Evolutionary conservation across 441 rosid genomes (phyloP).

Genomic region (Macaranga tanarius): DNA sequence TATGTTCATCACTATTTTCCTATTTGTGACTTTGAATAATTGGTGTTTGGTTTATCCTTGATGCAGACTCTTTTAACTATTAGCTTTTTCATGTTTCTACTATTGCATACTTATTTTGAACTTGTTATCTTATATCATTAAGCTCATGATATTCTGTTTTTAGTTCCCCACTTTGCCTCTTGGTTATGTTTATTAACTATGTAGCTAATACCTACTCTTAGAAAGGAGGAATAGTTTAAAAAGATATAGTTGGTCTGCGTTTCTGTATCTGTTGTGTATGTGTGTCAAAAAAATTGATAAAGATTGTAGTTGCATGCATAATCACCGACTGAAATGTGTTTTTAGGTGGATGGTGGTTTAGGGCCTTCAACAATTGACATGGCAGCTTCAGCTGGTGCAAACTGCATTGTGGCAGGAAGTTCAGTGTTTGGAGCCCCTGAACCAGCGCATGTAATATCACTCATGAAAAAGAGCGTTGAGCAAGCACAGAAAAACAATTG

Average conservation of each 20-base stretch:
- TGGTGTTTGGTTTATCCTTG: not conserved
- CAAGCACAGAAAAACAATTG: conserved; percentile 40
- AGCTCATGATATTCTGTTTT: conserved; percentile 1
- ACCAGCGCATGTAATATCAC: conserved; percentile 71
- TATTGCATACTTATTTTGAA: not conserved
- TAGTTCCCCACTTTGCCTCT: not conserved
- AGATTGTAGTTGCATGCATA: not conserved
- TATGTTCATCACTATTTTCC: conserved; percentile 19
- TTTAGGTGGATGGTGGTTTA: conserved; percentile 87
- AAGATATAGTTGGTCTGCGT: not conserved
- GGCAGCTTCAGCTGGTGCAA: conserved; percentile 95
- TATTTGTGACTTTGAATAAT: not conserved
- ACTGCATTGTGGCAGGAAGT: conserved; percentile 95
- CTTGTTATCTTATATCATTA: not conserved
- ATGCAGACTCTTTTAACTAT: not conserved
- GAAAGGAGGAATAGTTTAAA: not conserved
- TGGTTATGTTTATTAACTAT: not conserved
- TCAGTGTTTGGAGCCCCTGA: conserved; percentile 90
- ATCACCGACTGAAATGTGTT: not conserved
- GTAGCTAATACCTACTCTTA: not conserved
- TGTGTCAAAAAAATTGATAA: not conserved
- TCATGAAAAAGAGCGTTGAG: conserved; percentile 57
- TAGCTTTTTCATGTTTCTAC: not conserved
- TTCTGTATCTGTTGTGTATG: not conserved
- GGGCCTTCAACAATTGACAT: conserved; percentile 83